Base-by-base conservation (phyloP, 768 basidiomycete species). In the Amanita muscaria region DNA sequence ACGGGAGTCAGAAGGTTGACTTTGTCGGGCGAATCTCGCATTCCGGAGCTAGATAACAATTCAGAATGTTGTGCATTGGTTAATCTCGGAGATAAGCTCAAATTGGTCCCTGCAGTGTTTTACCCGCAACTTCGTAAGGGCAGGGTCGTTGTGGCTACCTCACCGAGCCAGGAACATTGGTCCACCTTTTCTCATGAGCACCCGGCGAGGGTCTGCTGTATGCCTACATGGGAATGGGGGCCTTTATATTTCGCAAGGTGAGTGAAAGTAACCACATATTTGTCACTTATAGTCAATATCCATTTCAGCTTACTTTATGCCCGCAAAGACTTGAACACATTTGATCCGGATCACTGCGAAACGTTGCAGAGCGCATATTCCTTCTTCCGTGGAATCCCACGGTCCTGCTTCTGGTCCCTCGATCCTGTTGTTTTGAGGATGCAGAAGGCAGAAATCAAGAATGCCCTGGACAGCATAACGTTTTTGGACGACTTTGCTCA, bases 311-410 rank as follows among this genome's bases (percentile, higher is more conserved):
- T n/a, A n/a, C n/a, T n/a, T n/a, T n/a, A n/a, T n/a, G n/a, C n/a
- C n/a, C n/a, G n/a, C n/a, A n/a, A n/a, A n/a, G n/a, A n/a, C n/a
- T n/a, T n/a, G n/a, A n/a, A n/a, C n/a, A n/a, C n/a, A n/a, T n/a
- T n/a, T n/a, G n/a, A n/a, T n/a, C n/a, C n/a, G n/a, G n/a, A n/a
- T n/a, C n/a, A n/a, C n/a, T n/a, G n/a, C n/a, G n/a, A n/a, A n/a
- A n/a, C n/a, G n/a, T n/a, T n/a, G 21, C 27, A 10, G 14, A 22
- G 32, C 3, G 16, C 5, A 16, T 46, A 31, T 30, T 35, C 27
- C 27, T 22, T 35, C 12, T 49, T 49, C 30, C 35, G 22, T 35
- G 48, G 48, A 46, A 49, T 49, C 32, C 48, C n/a, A n/a, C n/a
- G n/a, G n/a, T n/a, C n/a, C n/a, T n/a, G n/a, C n/a, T n/a, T n/a